phyloP scores from a whole-genome alignment of 2,329 filamentous ascomycete species.

The Pseudopyricularia javanii region DNA sequence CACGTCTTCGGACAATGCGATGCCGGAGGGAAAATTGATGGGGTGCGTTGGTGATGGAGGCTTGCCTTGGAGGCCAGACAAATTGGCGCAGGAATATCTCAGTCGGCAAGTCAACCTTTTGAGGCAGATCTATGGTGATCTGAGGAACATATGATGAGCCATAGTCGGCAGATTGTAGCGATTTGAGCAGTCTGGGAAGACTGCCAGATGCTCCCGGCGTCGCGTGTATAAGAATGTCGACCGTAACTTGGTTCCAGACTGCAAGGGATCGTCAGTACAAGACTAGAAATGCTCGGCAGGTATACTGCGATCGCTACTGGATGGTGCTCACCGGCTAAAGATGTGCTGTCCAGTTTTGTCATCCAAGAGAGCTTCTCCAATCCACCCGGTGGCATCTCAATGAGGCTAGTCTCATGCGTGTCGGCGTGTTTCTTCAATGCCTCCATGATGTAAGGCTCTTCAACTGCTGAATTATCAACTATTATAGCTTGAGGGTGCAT shows the following conservation, averaged over 20 bases:
- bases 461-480: conserved; percentile 52
- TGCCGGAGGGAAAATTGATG: conserved; percentile 59
- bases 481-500: conserved; percentile 70
- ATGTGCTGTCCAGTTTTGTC: conserved; percentile 59
- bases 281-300: not conserved
- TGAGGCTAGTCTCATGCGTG: conserved; percentile 45
- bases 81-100: conserved; percentile 51
- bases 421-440: conserved; percentile 44
- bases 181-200: conserved; percentile 64
- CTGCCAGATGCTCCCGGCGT: conserved; percentile 58
- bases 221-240: conserved; percentile 80
- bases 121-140: conserved; percentile 74
- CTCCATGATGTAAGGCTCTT: conserved; percentile 56
- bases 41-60: conserved; percentile 23
- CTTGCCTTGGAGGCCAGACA: conserved; percentile 48
- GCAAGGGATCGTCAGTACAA: not conserved
- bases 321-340: conserved; percentile 45
- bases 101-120: conserved; percentile 52
- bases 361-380: conserved; percentile 63
- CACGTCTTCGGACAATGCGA: conserved; percentile 48
- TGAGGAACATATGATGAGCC: conserved; percentile 56
- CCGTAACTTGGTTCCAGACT: conserved; percentile 66
- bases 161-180: conserved; percentile 66
- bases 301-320: not conserved
- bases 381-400: conserved; percentile 58